Conservation (phyloP, 371 early-diverging fungal genomes). For the Cokeromyces recurvatus region DNA sequence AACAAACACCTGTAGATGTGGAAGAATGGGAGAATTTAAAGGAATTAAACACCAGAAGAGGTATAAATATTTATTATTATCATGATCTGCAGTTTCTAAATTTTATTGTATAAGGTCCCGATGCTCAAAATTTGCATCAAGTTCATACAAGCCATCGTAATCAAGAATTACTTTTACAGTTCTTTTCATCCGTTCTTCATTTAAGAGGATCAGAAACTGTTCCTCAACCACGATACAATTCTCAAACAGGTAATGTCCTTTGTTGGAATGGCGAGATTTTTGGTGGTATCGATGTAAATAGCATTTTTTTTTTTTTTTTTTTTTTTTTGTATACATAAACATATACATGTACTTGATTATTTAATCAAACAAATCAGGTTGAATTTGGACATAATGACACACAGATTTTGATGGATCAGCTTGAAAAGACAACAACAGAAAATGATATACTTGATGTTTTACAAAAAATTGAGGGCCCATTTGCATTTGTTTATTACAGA, state of each 20-base stretch:
- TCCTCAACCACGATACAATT: conserved; percentile 62
- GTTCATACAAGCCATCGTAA: background rate
- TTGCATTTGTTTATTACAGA: conserved; percentile 69
- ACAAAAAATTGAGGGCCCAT: conserved; percentile 68
- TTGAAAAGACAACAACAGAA: conserved; percentile 22
- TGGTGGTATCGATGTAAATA: conserved; percentile 55
- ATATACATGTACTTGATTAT: too few relatives aligned
- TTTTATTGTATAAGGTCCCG: conserved; percentile 34
- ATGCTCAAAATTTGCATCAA: conserved; percentile 27
- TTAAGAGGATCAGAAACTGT: conserved; percentile 65
- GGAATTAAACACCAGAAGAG: conserved; percentile 47
- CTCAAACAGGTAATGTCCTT: conserved; percentile 48
- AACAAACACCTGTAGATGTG: background rate
- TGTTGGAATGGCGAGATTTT: conserved; percentile 88
- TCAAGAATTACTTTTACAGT: conserved; percentile 14
- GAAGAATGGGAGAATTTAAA: conserved; percentile 37
- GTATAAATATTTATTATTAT: conserved; percentile 21
- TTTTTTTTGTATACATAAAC: too few relatives aligned
- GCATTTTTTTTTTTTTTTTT: too few relatives aligned
- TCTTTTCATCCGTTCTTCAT: conserved; percentile 76
- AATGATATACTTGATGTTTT: conserved; percentile 39
- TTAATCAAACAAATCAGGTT: conserved; percentile 20
- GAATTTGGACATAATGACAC: conserved; percentile 52
- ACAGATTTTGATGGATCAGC: conserved; percentile 33
- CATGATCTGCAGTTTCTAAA: background rate